Evolutionary conservation across 2,329 filamentous ascomycete genomes (phyloP).

Genomic region (Sporothrix sp.): DNA sequence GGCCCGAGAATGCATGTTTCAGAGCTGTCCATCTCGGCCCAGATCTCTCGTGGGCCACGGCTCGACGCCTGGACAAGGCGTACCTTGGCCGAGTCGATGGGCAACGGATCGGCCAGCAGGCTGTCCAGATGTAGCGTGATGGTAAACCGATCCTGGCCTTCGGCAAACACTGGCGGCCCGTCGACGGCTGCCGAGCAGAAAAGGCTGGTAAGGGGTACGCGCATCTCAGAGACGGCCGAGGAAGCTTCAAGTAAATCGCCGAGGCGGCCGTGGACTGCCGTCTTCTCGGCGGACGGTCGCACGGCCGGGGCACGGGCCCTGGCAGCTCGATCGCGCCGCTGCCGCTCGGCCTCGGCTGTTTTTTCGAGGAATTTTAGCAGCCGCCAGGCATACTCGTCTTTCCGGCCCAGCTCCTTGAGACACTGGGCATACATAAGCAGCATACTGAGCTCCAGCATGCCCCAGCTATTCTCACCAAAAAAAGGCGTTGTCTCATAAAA

Average conservation of each 20-base stretch:
- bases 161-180: slow-evolving; percentile 58
- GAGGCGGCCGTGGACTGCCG: slow-evolving; percentile 37
- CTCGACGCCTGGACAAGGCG: slow-evolving; percentile 47
- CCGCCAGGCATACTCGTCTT: slow-evolving; percentile 70
- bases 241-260: slow-evolving; percentile 38
- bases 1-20: slow-evolving; percentile 39
- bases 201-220: slow-evolving; percentile 60
- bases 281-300: slow-evolving; percentile 18
- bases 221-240: slow-evolving; percentile 44
- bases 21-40: slow-evolving; percentile 21
- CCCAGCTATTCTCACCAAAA: slow-evolving; percentile 72
- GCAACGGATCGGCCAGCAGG: slow-evolving; percentile 60
- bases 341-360: slow-evolving; percentile 42
- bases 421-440: slow-evolving; percentile 78
- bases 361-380: slow-evolving; percentile 66
- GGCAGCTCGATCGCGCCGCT: slow-evolving; percentile 31
- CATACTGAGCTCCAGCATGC: slow-evolving; percentile 68
- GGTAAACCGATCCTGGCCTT: slow-evolving; percentile 64
- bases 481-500: slow-evolving; percentile 71
- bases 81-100: slow-evolving; percentile 54
- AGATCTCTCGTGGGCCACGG: slow-evolving; percentile 50
- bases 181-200: slow-evolving; percentile 62
- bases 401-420: slow-evolving; percentile 63
- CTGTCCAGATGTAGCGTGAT: slow-evolving; percentile 60
- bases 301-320: slow-evolving; percentile 27